Evolutionary conservation across 2,329 filamentous ascomycete genomes (phyloP).

Genomic region (Colletotrichum camelliae): DNA sequence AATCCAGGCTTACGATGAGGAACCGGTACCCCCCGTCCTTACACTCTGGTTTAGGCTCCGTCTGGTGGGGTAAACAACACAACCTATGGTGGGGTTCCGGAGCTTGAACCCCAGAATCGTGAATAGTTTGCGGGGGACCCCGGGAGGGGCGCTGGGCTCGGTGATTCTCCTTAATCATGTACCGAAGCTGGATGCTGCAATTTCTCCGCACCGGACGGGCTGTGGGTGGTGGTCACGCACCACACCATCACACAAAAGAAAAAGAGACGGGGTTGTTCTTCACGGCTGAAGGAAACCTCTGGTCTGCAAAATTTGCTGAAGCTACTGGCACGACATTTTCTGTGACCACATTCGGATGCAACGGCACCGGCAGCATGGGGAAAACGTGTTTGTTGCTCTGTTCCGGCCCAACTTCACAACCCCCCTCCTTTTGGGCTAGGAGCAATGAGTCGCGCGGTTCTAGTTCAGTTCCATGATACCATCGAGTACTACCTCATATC

Average conservation of each 20-base stretch:
- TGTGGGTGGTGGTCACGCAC: neutral
- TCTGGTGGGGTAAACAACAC: neutral
- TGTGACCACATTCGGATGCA: neutral
- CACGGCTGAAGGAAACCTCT: neutral
- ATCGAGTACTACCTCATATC: neutral
- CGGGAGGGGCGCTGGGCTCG: conserved; percentile 1
- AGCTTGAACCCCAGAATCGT: conserved; percentile 5
- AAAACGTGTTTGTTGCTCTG: neutral
- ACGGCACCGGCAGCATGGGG: neutral
- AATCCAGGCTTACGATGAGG: neutral
- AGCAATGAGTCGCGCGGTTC: neutral
- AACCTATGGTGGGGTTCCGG: neutral
- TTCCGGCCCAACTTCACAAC: neutral
- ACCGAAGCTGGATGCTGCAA: neutral
- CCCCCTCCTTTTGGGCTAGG: neutral
- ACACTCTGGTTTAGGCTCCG: neutral
- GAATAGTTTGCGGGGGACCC: neutral
- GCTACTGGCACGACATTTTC: neutral
- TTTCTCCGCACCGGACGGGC: conserved; percentile 8
- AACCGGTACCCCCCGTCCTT: neutral
- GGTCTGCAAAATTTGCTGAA: neutral
- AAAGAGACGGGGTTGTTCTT: neutral
- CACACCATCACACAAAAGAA: neutral
- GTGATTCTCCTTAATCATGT: conserved; percentile 11
- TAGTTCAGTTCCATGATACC: neutral